Evolutionary conservation across 805 yeast species (phyloP).

Genomic region (Lachancea thermotolerans): DNA sequence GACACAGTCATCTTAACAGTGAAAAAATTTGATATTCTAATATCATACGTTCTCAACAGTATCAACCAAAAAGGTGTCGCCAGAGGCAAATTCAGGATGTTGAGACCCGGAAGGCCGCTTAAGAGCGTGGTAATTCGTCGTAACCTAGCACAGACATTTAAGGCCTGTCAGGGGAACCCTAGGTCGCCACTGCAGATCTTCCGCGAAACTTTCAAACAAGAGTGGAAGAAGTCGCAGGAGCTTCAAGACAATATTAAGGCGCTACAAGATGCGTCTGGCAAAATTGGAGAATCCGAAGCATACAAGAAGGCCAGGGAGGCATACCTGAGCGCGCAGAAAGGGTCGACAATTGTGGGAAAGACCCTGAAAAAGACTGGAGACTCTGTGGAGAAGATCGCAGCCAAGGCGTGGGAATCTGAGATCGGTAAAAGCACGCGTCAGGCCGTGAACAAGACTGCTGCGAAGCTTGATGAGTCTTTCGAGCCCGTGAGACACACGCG

Average conservation of each 20-base stretch:
- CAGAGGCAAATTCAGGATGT: not conserved
- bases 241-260: conserved; percentile 90
- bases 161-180: conserved; percentile 14
- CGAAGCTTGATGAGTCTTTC: conserved; percentile 71
- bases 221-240: conserved; percentile 86
- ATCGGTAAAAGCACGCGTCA: conserved; percentile 84
- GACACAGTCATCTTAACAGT: conserved; percentile 1
- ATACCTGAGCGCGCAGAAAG: conserved; percentile 73
- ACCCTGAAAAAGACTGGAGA: conserved; percentile 87
- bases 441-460: conserved; percentile 77
- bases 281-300: conserved; percentile 89
- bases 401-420: conserved; percentile 93
- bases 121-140: conserved; percentile 7
- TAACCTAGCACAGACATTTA: conserved; percentile 12
- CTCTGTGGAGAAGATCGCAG: conserved; percentile 83
- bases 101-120: conserved; percentile 6
- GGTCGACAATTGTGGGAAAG: conserved; percentile 60
- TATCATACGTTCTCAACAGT: no score
- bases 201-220: conserved; percentile 82
- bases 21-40: not conserved
- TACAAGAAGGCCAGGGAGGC: conserved; percentile 92
- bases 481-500: conserved; percentile 92
- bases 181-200: conserved; percentile 83
- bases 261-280: conserved; percentile 90
- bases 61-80: no score